Conservation (phyloP, 345 rosid genomes). For the Heritiera littoralis region DNA sequence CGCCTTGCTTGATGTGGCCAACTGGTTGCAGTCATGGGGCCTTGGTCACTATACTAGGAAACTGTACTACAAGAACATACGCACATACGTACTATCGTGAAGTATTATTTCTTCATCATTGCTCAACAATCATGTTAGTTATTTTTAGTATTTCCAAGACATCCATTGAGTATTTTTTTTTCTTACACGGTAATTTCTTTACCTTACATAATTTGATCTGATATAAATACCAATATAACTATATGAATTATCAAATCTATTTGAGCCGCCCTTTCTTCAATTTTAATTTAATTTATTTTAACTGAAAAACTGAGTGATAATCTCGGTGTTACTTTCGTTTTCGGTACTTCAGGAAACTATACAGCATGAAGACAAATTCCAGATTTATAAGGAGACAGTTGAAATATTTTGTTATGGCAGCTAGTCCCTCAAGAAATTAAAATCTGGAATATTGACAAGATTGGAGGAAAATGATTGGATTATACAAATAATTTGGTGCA, state of each 20-base stretch:
- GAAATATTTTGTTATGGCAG: slow-evolving; percentile 1
- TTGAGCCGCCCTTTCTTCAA: too few species aligned
- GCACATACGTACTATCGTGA: not conserved
- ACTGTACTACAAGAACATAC: not conserved
- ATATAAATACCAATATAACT: too few species aligned
- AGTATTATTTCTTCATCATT: not conserved
- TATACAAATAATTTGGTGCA: not conserved
- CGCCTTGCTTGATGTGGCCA: not conserved
- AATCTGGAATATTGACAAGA: not conserved
- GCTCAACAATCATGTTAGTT: too few species aligned
- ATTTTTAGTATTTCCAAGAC: too few species aligned
- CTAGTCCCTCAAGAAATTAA: not conserved
- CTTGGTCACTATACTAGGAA: not conserved
- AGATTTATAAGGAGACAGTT: slow-evolving; percentile 1
- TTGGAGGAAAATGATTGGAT: not conserved
- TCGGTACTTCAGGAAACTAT: not conserved
- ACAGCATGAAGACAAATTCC: slow-evolving; percentile 1
- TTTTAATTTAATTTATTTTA: not conserved
- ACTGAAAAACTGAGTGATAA: not conserved
- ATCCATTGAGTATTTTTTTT: too few species aligned
- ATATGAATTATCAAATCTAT: too few species aligned
- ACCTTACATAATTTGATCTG: too few species aligned
- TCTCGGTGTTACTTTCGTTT: not conserved
- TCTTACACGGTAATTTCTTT: too few species aligned
- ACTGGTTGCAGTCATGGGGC: not conserved